Evolutionary conservation across 306 rosid genomes (phyloP), one percentile per base, ranked within the genome.

Genomic region (Begonia peltatifolia): DNA sequence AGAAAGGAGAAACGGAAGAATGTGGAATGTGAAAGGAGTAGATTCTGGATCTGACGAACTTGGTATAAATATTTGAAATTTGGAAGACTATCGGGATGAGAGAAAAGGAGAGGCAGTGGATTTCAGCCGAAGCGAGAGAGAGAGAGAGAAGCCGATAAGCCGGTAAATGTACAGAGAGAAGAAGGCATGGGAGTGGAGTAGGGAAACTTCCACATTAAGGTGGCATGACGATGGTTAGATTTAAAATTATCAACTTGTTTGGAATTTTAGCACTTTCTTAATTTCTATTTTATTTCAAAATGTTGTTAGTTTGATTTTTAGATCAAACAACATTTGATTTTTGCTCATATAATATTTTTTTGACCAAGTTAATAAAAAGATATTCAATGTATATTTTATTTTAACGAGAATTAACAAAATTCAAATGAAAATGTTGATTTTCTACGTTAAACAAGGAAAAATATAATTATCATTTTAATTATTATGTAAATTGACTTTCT

Each of bases 31-130:
- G 52, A 25, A 14, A 44, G 50, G 55, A 50, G 55, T 36, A 36
- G 30, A 44, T 42, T 20, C 44, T 22, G 18, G 68, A 62, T 63
- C 68, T 55, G 52, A 30, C 36, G 15, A 44, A n/a, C 38, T 30
- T 10, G 11, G 14, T 2, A 44, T 30, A n/a, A 44, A 44, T 36
- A 9, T 44, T 20, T 47, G 42, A 13, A 54, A 42, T 36, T 9
- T 8, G 42, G 47, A n/a, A 12, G 65, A 62, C 38, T 55, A 43
- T 73, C 63, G 54, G 56, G 18, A 17, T 17, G 18, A 17, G 18
- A 17, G 18, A 17, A 17, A 17, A 17, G 65, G 46, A 59, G 25
- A 66, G n/a, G 68, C 74, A 54, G 57, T 22, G 41, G 67, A 82
- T 77, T 74, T 50, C 59, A 47, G 47, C 22, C 55, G 9, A 2